Base-by-base conservation (phyloP, 495 filamentous ascomycete genomes). In the Extremus antarcticus region DNA sequence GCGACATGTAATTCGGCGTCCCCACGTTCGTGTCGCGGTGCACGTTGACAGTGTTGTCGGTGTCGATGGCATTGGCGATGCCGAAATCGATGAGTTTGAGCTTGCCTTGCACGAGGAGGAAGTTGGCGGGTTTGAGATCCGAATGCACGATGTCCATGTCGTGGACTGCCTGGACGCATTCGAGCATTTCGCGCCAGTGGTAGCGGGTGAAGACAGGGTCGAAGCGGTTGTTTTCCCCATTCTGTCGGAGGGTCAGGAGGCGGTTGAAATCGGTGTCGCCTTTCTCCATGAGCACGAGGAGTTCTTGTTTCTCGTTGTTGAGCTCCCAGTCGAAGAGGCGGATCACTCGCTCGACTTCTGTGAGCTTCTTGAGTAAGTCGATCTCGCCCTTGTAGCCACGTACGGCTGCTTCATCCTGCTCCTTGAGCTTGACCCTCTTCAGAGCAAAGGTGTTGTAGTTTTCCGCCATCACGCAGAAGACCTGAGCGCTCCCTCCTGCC, bases 131-230 rank as follows among this genome's bases (percentile, higher is more conserved):
- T 64, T 98, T 98, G 25, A 98, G 76, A 65, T 98, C 92, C 1
- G 87, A 94, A 68, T 98, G 92, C 11, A 98, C 90, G 49, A 98
- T 88, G 66, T 95, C 90, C 61, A 82, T 73, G 0, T 82, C 76
- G 65, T 98, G 92, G 0, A 98, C 89, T 1, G 90, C 78, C 50
- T 86, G 78, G 3, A 98, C 83, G 68, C 92, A 98, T 63, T 94
- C 88, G 2, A 98, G 85, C 94, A 98, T 97, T 71, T 98, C 92
- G 64, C 90, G 88, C 92, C 92, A 98, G 73, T 94, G 95, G 70
- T 88, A 88, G 9, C 92, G 85, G n/a, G 90, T 86, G 62, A 96
- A 97, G 48, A 82, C 85, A 10, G 86, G 76, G 65, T 98, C 92
- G 54, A 97, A 85, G 24, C 72, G 73, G 32, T 87, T 80, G 55